Conservation (phyloP, 768 basidiomycete genomes). For the Cystofilobasidium ferigula region DNA sequence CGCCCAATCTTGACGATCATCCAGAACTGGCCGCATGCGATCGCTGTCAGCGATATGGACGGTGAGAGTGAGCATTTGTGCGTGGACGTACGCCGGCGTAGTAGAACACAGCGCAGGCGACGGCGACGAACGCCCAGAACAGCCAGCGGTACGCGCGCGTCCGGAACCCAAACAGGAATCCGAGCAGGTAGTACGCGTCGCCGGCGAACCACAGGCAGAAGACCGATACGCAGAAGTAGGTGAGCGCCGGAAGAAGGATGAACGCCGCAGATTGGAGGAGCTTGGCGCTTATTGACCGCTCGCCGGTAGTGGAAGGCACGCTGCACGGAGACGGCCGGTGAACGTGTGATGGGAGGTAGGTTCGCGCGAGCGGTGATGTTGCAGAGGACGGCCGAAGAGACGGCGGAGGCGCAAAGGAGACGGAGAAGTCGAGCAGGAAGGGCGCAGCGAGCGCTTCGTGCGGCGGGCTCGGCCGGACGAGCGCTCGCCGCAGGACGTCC, state of each 20-base stretch:
- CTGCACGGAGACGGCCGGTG: too few relatives aligned
- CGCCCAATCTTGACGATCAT: conserved; percentile 1
- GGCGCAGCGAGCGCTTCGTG: too few relatives aligned
- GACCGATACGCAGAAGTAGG: background rate
- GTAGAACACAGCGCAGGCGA: background rate
- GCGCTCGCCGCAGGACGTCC: too few relatives aligned
- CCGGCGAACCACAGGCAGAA: background rate
- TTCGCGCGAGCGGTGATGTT: too few relatives aligned
- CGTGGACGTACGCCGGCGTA: background rate
- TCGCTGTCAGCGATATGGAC: background rate
- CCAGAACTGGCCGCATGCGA: conserved; percentile 4
- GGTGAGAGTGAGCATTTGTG: background rate
- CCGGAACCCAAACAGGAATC: background rate
- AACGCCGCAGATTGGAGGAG: background rate
- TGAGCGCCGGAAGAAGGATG: background rate
- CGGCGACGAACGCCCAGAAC: background rate
- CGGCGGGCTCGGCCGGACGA: too few relatives aligned
- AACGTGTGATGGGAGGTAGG: too few relatives aligned
- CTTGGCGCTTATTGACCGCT: background rate
- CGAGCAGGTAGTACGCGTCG: background rate
- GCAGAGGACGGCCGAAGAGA: too few relatives aligned
- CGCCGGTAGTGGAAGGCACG: too few relatives aligned
- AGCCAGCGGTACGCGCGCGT: background rate
- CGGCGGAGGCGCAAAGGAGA: too few relatives aligned
- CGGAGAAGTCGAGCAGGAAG: too few relatives aligned